Percentiles rank a stretch among this genome's conserved stretches.
Conservation (phyloP, 106 monocot genomes). For the Dendrobium nobile region DNA sequence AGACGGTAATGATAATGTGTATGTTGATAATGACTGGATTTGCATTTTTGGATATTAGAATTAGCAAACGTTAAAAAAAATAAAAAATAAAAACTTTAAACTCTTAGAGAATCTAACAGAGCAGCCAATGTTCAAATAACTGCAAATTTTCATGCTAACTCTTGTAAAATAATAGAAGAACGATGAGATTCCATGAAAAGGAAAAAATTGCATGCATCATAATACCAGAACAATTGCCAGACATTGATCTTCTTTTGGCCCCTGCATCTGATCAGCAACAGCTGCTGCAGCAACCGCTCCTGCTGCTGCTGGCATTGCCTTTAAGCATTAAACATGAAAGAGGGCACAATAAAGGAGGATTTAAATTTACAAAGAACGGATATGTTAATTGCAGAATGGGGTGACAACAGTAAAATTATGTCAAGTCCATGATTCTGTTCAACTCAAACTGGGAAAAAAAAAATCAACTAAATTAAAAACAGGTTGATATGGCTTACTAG, state of each 20-base stretch:
- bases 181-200: background rate
- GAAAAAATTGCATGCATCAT: background rate
- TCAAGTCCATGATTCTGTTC: background rate
- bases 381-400: background rate
- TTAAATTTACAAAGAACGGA: background rate
- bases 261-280: conserved; percentile 93
- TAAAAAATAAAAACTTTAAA: background rate
- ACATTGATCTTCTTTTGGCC: conserved; percentile 67
- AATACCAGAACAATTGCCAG: conserved; percentile 93
- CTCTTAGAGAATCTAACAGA: too few species aligned
- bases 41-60: background rate
- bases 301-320: conserved; percentile 92
- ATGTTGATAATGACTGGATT: background rate
- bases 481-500: background rate
- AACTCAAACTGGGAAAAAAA: background rate
- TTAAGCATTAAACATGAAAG: conserved; percentile 14
- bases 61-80: background rate
- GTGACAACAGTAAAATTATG: background rate
- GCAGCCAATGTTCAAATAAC: background rate
- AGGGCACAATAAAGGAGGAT: conserved; percentile 3
- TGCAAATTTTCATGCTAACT: background rate
- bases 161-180: background rate
- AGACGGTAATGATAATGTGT: background rate
- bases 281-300: conserved; percentile 97
- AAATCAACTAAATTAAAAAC: background rate